These are phyloP conservation scores for Penicillium soppii DNA, from an alignment of 495 filamentous ascomycete genomes.

Conservation along the genomic window DNA sequence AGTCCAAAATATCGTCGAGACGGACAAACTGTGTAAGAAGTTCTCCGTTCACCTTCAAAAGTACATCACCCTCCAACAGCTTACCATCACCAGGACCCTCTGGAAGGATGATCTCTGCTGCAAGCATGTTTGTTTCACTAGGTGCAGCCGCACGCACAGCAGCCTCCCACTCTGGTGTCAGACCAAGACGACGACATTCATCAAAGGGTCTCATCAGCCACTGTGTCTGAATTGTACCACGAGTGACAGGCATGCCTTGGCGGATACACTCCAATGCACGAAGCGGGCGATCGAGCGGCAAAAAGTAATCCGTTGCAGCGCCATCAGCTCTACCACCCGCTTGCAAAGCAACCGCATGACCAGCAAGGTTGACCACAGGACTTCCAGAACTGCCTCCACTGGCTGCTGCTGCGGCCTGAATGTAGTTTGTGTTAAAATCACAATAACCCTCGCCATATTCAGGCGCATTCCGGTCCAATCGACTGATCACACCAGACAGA, in stretches of 20 bases:
- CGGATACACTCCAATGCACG: constrained; percentile 85
- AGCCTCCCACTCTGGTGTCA: constrained; percentile 83
- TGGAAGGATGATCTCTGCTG: constrained; percentile 91
- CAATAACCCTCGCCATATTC: constrained; percentile 98
- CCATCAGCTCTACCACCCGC: constrained; percentile 92
- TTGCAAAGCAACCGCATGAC: constrained; percentile 89
- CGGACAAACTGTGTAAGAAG: constrained; percentile 90
- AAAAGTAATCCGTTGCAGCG: constrained; percentile 96
- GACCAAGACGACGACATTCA: constrained; percentile 87
- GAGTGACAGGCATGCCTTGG: constrained; percentile 66
- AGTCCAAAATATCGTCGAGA: constrained; percentile 92
- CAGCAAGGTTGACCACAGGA: constrained; percentile 95
- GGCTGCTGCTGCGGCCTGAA: constrained; percentile 94
- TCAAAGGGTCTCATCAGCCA: constrained; percentile 98
- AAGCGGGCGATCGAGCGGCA: constrained; percentile 85
- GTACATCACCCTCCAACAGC: constrained; percentile 92
- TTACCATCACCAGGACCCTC: constrained; percentile 82
- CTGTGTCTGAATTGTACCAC: constrained; percentile 97
- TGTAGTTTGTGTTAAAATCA: constrained; percentile 99
- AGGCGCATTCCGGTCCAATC: constrained; percentile 92
- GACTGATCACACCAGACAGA: constrained; percentile 93
- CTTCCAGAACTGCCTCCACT: constrained; percentile 95
- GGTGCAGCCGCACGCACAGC: constrained; percentile 79
- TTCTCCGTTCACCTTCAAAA: constrained; percentile 91
- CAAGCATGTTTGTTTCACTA: constrained; percentile 93